Base-by-base conservation (phyloP, 2,329 filamentous ascomycete species). In the Stromatinia cepivora region DNA sequence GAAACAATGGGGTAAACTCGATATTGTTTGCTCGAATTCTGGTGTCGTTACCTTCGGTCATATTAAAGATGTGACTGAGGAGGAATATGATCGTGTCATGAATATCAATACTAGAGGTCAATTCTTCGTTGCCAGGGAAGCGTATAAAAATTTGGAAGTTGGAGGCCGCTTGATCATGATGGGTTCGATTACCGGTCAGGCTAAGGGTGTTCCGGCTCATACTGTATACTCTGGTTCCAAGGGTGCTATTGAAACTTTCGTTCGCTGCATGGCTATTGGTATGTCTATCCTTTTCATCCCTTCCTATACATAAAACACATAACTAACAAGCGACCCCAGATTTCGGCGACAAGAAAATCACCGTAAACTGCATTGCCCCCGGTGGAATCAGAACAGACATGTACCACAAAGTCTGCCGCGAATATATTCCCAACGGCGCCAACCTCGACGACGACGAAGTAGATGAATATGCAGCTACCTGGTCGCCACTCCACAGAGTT, bases 71-170 rank as follows among this genome's bases (percentile, higher is more conserved):
- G 72, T 77, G n/a, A 75, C 73, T 1, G 74, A 76, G 70, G 76
- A 76, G 42, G 76, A 77, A 64, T 75, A 75, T 65, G 75, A 77
- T 42, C 73, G 75, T 42, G 87, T 91, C 81, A 86, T 91, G 75
- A 81, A 83, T 46, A 84, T 91, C 71, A 92, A 91, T 73, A 86
- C 91, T 45, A 82, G 82, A 53, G 89, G 89, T 15, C 84, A 92
- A 81, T 92, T 92, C 84, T 92, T 93, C 79, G 90, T 93, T 69
- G 90, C 89, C 31, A 88, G 92, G 81, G 88, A 91, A 69, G 91
- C 88, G 13, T 91, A 91, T 80, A 89, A 89, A 81, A 82, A 92
- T 81, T 85, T 92, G 73, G 85, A 88, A 77, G 82, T 87, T 66
- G 89, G 90, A 69, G 91, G 91, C 31, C 85, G 91, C 57, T 85